Conservation (phyloP, 495 filamentous ascomycete genomes). For the Cercophora newfieldiana region DNA sequence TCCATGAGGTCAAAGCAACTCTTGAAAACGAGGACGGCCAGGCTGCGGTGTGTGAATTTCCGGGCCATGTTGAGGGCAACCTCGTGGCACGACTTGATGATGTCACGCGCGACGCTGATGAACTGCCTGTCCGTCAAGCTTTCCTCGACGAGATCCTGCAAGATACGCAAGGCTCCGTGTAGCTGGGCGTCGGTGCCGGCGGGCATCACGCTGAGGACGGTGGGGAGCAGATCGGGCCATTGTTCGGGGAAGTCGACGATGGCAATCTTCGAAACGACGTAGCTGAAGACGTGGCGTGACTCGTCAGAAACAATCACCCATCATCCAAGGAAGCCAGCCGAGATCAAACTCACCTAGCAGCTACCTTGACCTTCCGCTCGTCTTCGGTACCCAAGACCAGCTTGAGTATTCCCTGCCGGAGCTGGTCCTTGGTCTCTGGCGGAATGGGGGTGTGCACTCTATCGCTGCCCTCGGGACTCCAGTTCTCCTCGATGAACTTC, state of each 20-base stretch:
- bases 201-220: constrained; percentile 73
- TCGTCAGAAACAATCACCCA: constrained; percentile 7
- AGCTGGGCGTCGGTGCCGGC: constrained; percentile 71
- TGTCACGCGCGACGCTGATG: constrained; percentile 78
- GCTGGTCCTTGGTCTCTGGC: constrained; percentile 69
- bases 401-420: constrained; percentile 68
- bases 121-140: constrained; percentile 92
- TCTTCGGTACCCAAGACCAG: constrained; percentile 73
- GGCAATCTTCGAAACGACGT: constrained; percentile 94
- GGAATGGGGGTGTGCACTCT: constrained; percentile 65
- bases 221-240: constrained; percentile 84
- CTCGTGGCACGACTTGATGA: constrained; percentile 78
- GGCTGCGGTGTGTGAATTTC: constrained; percentile 70
- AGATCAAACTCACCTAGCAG: constrained; percentile 58
- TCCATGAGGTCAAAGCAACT: constrained; percentile 92
- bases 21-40: constrained; percentile 86
- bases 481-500: constrained; percentile 75
- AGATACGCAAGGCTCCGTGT: constrained; percentile 83
- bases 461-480: constrained; percentile 62
- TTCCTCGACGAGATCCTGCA: constrained; percentile 90
- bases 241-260: constrained; percentile 88
- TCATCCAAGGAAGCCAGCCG: not conserved
- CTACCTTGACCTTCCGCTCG: constrained; percentile 80
- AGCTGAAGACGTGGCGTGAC: constrained; percentile 43
- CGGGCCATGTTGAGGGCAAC: constrained; percentile 74